Base-by-base conservation (phyloP, 1,284 basidiomycete species). In the Sporisorium reilianum region DNA sequence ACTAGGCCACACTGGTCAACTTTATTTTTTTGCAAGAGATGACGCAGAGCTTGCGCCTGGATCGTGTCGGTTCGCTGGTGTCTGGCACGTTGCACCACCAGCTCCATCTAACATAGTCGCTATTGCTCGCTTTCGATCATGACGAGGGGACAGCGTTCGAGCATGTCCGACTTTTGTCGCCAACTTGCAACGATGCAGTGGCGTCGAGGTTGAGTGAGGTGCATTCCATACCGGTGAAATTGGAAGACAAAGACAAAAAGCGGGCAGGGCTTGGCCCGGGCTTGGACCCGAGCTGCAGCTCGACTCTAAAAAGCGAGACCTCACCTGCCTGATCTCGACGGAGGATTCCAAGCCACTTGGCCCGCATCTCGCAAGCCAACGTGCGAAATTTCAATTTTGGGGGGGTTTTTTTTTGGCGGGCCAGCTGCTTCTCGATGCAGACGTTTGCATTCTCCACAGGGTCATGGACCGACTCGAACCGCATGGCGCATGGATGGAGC, bases 211-310 rank as follows among this genome's bases (percentile, higher is more conserved):
- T n/a, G n/a, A n/a, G 55, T 49, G 26, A 40, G 40, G 46, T 40
- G 53, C 60, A 44, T 55, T 49, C 53, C 54, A 52, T 55, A 54
- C 60, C 60, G 32, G 48, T 40, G 46, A 26, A 51, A 41, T 18
- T 36, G 23, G 25, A 12, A 6, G 38, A n/a, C 28, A 30, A 30
- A 30, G 28, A 30, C 28, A 30, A 30, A 30, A 14, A 11, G 44
- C 25, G 14, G 20, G 62, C 60, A 54, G 57, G 34, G 23, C 30
- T 55, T 44, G 56, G 45, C 38, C 63, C 55, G 63, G 28, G 46
- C 36, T 42, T 44, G 45, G 32, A 58, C 26, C 62, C 62, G 55
- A 64, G 62, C 62, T 64, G 55, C 62, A 64, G 63, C 18, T 28
- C 6, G 14, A 49, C 50, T 18, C 51, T 30, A 55, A 30, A 34